Evolutionary conservation across 2,329 filamentous ascomycete species (phyloP).

Genomic region (Sporothrix brasiliensis): DNA sequence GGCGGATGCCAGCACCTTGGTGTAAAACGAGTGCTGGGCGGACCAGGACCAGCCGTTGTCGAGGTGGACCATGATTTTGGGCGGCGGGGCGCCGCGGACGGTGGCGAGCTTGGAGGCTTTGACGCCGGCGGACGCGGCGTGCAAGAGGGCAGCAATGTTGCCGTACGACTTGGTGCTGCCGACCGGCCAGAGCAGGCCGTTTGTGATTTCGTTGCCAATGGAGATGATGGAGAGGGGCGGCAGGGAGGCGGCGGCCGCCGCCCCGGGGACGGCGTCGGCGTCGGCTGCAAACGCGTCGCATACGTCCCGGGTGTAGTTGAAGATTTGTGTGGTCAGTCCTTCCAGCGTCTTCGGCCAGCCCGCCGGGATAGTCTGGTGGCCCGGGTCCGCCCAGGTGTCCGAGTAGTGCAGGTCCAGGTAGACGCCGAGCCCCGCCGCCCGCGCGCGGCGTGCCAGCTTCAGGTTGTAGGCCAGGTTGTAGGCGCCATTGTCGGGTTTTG

Average conservation of each 20-base stretch:
- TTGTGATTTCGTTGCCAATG: constrained; percentile 73
- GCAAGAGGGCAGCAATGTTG: constrained; percentile 66
- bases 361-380: constrained; percentile 62
- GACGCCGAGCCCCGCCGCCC: constrained; percentile 63
- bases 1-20: constrained; percentile 51
- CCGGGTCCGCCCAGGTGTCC: constrained; percentile 72
- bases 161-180: constrained; percentile 54
- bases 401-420: constrained; percentile 67
- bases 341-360: constrained; percentile 64
- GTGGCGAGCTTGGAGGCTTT: constrained; percentile 63
- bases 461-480: constrained; percentile 74
- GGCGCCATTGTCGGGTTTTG: constrained; percentile 53
- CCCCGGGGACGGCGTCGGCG: constrained; percentile 40
- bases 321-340: constrained; percentile 62
- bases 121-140: constrained; percentile 66
- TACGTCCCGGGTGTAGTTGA: constrained; percentile 68
- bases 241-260: too few relatives aligned
- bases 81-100: constrained; percentile 56
- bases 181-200: constrained; percentile 67
- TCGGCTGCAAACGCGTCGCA: constrained; percentile 62
- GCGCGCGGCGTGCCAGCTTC: constrained; percentile 65
- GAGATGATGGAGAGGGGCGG: constrained; percentile 62
- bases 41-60: constrained; percentile 76
- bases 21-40: constrained; percentile 64
- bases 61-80: constrained; percentile 64